Conservation (phyloP, 768 basidiomycete genomes). For the Pulveroboletus ravenelii region DNA sequence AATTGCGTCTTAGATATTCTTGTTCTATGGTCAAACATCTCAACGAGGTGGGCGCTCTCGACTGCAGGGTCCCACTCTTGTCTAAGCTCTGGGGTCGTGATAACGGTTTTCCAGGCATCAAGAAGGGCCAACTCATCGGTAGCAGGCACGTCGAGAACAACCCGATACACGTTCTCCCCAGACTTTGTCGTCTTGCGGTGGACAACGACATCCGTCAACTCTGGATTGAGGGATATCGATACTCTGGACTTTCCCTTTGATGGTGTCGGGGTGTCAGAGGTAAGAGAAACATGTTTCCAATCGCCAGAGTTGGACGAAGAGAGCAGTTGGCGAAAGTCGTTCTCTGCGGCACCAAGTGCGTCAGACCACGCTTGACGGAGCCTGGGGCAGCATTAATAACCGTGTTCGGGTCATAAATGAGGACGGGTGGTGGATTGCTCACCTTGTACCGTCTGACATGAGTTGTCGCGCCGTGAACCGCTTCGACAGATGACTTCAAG, state of each 20-base stretch:
- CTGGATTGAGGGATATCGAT: conserved; percentile 41
- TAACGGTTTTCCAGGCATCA: conserved; percentile 75
- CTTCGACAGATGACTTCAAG: too few relatives aligned
- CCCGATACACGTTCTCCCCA: conserved; percentile 76
- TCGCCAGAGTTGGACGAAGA: conserved; percentile 62
- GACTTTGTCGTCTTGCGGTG: conserved; percentile 66
- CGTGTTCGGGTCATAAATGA: neutral
- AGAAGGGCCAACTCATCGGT: conserved; percentile 54
- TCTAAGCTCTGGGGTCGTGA: conserved; percentile 82
- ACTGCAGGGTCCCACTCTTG: conserved; percentile 95
- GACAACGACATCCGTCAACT: conserved; percentile 68
- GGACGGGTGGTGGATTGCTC: conserved; percentile 9
- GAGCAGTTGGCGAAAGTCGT: conserved; percentile 73
- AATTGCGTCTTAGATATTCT: conserved; percentile 89
- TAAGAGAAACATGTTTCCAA: conserved; percentile 73
- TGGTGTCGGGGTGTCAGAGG: conserved; percentile 36
- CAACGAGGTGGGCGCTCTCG: conserved; percentile 74
- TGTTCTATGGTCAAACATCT: conserved; percentile 82
- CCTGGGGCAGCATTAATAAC: conserved; percentile 35
- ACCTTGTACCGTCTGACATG: conserved; percentile 65
- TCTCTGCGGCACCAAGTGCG: conserved; percentile 69
- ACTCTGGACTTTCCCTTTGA: conserved; percentile 61
- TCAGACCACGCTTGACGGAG: conserved; percentile 79
- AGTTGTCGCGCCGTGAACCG: neutral
- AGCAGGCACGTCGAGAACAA: conserved; percentile 72